A percentile compares a stretch with the other conserved stretches of the same genome.
Evolutionary conservation across 1,139 yeast genomes (phyloP).

Genomic region (Yamadazyma pseudoaaseri): DNA sequence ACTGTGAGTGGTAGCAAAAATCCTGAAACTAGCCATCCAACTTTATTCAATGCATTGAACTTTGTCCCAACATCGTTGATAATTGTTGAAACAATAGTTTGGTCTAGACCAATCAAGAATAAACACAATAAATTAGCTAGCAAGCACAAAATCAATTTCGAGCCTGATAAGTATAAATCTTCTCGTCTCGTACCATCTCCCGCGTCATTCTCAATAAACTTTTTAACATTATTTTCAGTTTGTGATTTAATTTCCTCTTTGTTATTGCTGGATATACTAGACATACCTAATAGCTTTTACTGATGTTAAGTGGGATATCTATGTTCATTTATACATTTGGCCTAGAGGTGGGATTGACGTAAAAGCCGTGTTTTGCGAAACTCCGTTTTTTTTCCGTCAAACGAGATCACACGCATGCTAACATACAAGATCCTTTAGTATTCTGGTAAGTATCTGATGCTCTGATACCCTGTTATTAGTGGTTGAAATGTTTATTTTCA

Average conservation of each 20-base stretch:
- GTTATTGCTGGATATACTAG: too few species aligned
- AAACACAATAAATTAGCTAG: slow-evolving; percentile 28
- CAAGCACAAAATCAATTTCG: slow-evolving; percentile 25
- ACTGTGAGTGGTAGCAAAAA: slow-evolving; percentile 47
- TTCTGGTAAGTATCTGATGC: too few species aligned
- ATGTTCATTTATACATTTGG: too few species aligned
- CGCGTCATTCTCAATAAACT: slow-evolving; percentile 35
- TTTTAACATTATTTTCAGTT: slow-evolving; percentile 4
- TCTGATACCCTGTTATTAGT: too few species aligned
- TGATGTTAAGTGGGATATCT: too few species aligned
- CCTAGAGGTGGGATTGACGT: too few species aligned
- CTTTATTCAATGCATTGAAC: slow-evolving; percentile 46
- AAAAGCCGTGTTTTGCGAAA: too few species aligned
- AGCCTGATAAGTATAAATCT: slow-evolving; percentile 37
- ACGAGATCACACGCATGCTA: too few species aligned
- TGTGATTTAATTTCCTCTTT: neutral
- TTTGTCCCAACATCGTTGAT: slow-evolving; percentile 37
- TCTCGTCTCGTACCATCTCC: slow-evolving; percentile 44
- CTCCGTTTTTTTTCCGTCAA: too few species aligned
- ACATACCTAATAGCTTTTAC: too few species aligned
- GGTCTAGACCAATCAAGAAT: slow-evolving; percentile 40
- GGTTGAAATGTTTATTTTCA: too few species aligned
- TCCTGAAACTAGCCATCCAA: slow-evolving; percentile 64
- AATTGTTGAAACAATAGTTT: slow-evolving; percentile 39
- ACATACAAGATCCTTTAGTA: too few species aligned